Conservation (phyloP, 1,284 basidiomycete genomes). For the Rhodotorula sp. region DNA sequence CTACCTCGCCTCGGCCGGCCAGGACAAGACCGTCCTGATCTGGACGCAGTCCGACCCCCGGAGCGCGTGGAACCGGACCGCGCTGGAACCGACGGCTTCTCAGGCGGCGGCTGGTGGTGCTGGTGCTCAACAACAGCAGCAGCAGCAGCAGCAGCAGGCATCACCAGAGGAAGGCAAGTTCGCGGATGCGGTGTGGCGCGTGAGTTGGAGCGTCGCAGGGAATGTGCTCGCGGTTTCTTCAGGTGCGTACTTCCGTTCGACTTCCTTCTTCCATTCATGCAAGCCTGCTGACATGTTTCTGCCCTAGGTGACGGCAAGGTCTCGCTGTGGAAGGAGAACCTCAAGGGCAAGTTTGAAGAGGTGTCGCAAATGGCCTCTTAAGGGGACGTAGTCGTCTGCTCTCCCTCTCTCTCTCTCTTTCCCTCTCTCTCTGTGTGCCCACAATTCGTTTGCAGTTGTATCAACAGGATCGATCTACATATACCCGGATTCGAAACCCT, state of each 20-base stretch:
- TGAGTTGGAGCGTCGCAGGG: constrained; percentile 94
- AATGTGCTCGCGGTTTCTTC: constrained; percentile 96
- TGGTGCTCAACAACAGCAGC: constrained; percentile 13
- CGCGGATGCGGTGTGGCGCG: constrained; percentile 94
- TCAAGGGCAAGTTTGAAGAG: constrained; percentile 93
- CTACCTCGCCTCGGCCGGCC: constrained; percentile 93
- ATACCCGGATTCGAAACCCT: background rate
- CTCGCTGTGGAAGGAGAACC: constrained; percentile 95
- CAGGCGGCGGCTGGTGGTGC: constrained; percentile 4
- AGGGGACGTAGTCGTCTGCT: no score
- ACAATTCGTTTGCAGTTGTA: background rate
- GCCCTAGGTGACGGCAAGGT: constrained; percentile 78
- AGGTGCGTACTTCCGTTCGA: constrained; percentile 53
- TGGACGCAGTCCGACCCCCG: constrained; percentile 85
- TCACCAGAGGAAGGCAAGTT: constrained; percentile 60
- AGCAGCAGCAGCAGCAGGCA: constrained; percentile 20
- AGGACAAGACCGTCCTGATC: constrained; percentile 90
- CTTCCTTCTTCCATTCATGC: background rate
- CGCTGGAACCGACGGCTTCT: constrained; percentile 66
- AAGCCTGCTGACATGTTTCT: background rate
- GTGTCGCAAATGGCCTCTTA: constrained; percentile 60
- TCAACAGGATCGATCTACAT: background rate
- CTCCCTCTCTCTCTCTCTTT: background rate
- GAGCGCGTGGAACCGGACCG: constrained; percentile 79
- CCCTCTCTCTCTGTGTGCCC: background rate